Evolutionary conservation across 108 stramenopile genomes (phyloP), one percentile per base, ranked within the genome.

Genomic region (Skeletonema menzelii): DNA sequence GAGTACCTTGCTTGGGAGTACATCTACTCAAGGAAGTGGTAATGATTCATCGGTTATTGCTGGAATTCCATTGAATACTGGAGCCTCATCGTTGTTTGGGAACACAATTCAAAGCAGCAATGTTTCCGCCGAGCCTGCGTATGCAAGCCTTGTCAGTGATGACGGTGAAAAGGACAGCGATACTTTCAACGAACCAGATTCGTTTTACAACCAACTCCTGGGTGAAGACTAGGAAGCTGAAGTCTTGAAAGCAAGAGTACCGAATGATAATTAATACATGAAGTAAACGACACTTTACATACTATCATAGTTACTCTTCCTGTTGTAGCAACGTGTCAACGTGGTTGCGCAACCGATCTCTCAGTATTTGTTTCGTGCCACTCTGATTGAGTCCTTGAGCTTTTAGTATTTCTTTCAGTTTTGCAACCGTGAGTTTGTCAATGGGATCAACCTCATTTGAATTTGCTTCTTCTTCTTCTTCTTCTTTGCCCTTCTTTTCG

Each of bases 281-380:
- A 35, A 63, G 32, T 4, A 31, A 67, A 67, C 20, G 49, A 5
- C 15, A 15, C 35, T 42, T 42, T 42, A 42, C 5, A 42, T 42
- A 42, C 40, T 37, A 11, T 12, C 35, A 37, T 35, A 59, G 24
- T 61, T 27, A 37, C 10, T 70, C 42, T 13, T 82, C 77, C n/a
- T 70, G 49, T 17, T 70, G 49, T 27, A 93, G 61, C 65, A 89
- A 65, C 3, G 86, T 69, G n/a, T 86, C 70, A 17, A 94, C 88
- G 66, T 91, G 88, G 17, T 67, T 57, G n/a, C 89, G 85, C 31
- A 95, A 70, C 61, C 94, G 77, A 34, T 88, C 87, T 81, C 84
- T 80, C n/a, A 95, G 69, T 68, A 89, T 90, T 67, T 86, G 71
- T 61, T 92, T 95, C 59, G 81, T 90, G 11, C 91, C 94, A 70